A percentile compares a stretch with the other conserved stretches of the same genome.
Conservation (phyloP, 768 basidiomycete genomes). For the Suillus subluteus region DNA sequence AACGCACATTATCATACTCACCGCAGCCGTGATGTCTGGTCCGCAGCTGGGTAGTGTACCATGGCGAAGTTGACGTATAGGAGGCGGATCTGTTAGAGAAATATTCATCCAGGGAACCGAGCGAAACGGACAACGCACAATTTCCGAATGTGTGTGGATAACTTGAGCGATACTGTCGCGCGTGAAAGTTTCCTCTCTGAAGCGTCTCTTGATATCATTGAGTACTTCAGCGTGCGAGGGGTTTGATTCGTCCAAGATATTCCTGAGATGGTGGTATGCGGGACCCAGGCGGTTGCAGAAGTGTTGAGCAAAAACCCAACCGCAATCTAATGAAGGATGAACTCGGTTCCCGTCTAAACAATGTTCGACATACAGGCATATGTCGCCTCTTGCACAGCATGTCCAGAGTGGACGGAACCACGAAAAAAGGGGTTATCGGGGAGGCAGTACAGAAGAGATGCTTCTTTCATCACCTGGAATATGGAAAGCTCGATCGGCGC, state of each 20-base stretch:
- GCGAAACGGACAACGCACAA: slow-evolving; percentile 52
- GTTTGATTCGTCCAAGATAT: slow-evolving; percentile 87
- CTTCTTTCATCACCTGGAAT: slow-evolving; percentile 96
- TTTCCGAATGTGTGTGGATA: slow-evolving; percentile 84
- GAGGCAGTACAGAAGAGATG: slow-evolving; percentile 89
- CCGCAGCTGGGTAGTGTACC: slow-evolving; percentile 81
- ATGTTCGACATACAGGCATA: slow-evolving; percentile 72
- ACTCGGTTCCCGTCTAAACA: slow-evolving; percentile 6
- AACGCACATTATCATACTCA: slow-evolving; percentile 43
- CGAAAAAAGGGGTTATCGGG: slow-evolving; percentile 94
- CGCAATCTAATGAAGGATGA: slow-evolving; percentile 63
- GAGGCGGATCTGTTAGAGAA: slow-evolving; percentile 67
- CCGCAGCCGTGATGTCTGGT: slow-evolving; percentile 59
- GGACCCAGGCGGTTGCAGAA: slow-evolving; percentile 95
- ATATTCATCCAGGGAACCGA: not conserved
- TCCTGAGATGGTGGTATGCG: slow-evolving; percentile 88
- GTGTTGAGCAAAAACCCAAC: slow-evolving; percentile 98
- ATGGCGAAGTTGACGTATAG: slow-evolving; percentile 99
- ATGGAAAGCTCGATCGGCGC: slow-evolving; percentile 98
- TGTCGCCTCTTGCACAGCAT: slow-evolving; percentile 97
- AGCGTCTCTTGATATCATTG: slow-evolving; percentile 92
- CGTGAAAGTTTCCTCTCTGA: slow-evolving; percentile 98
- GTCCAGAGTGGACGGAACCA: slow-evolving; percentile 41
- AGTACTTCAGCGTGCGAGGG: slow-evolving; percentile 90
- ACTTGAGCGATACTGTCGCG: slow-evolving; percentile 90